Conservation (phyloP, 148 eudicot genomes). For the Selenicereus undatus region DNA sequence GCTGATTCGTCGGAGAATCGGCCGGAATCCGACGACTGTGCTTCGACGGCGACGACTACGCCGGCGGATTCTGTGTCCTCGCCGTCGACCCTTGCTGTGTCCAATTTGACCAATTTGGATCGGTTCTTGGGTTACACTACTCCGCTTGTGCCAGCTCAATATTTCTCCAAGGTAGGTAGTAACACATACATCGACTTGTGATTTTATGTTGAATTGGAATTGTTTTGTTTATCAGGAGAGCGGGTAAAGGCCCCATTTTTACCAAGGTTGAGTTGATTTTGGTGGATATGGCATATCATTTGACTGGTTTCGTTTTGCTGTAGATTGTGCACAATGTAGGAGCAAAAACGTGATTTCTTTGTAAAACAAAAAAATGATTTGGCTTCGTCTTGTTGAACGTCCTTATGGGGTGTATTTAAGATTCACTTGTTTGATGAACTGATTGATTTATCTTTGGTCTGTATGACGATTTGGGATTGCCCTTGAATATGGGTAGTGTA, state of each 20-base stretch:
- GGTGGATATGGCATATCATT: not conserved
- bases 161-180: slow-evolving; percentile 56
- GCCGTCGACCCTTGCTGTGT: slow-evolving; percentile 9
- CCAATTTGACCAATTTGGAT: slow-evolving; percentile 61
- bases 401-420: not conserved
- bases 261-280: not conserved
- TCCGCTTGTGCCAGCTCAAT: slow-evolving; percentile 65
- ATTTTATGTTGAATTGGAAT: not conserved
- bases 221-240: not conserved
- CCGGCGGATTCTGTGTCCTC: slow-evolving; percentile 25
- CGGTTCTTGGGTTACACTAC: slow-evolving; percentile 80
- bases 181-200: not conserved
- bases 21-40: slow-evolving; percentile 37
- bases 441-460: not conserved
- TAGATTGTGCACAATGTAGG: slow-evolving; percentile 6
- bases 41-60: slow-evolving; percentile 22
- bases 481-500: not conserved
- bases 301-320: not conserved
- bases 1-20: slow-evolving; percentile 28
- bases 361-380: not conserved
- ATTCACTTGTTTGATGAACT: slow-evolving; percentile 2
- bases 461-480: slow-evolving; percentile 14
- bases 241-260: not conserved
- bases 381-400: not conserved
- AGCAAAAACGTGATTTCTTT: not conserved